These are phyloP conservation scores for Rhizopogon vulgaris DNA, from an alignment of 768 basidiomycete species.

Conservation along the genomic window DNA sequence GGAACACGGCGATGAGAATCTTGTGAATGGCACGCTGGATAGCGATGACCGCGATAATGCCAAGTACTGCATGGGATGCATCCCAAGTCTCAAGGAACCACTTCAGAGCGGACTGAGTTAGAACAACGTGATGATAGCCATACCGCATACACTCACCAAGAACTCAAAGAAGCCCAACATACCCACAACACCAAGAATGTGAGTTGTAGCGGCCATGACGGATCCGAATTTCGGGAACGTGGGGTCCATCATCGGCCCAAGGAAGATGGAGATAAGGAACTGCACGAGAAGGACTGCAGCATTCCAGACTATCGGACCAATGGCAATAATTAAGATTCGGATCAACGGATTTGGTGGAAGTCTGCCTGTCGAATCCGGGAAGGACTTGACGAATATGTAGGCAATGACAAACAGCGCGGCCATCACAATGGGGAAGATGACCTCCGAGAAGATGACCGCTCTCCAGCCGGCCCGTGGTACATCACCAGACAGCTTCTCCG, in stretches of 20 bases:
- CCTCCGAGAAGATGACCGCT: conserved; percentile 81
- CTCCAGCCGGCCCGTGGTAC: conserved; percentile 92
- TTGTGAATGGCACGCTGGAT: conserved; percentile 94
- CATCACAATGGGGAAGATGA: conserved; percentile 81
- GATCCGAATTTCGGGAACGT: conserved; percentile 88
- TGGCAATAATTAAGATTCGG: conserved; percentile 86
- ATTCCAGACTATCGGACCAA: conserved; percentile 96
- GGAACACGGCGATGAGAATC: conserved; percentile 86
- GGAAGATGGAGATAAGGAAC: conserved; percentile 87
- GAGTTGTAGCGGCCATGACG: conserved; percentile 86
- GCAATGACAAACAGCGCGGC: conserved; percentile 82
- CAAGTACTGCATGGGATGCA: conserved; percentile 86
- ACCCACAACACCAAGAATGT: conserved; percentile 75
- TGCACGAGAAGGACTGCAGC: conserved; percentile 79
- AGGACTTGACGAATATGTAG: conserved; percentile 90
- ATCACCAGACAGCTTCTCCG: conserved; percentile 94
- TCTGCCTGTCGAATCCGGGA: conserved; percentile 57
- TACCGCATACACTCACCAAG: conserved; percentile 49
- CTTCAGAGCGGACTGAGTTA: conserved; percentile 31
- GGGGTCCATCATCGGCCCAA: conserved; percentile 85
- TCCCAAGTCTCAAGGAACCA: conserved; percentile 96
- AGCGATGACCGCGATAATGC: conserved; percentile 84
- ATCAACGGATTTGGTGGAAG: conserved; percentile 79
- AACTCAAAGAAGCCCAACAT: conserved; percentile 96
- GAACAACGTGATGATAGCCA: not conserved